phyloP scores from a whole-genome alignment of 768 basidiomycete genomes.

The Amanita polypyramis region DNA sequence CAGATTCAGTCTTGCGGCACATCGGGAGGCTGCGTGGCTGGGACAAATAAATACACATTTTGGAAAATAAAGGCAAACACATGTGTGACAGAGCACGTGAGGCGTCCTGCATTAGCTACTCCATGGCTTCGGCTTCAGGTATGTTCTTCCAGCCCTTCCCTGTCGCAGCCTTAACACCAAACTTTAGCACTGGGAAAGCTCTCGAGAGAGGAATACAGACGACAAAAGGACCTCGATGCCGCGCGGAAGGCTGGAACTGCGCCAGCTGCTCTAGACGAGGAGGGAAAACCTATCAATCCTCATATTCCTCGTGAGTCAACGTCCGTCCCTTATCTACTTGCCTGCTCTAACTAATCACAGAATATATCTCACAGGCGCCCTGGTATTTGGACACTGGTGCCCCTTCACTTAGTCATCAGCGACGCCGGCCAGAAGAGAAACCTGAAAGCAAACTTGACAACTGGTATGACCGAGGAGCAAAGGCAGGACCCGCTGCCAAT shows the following conservation, averaged over 20 bases:
- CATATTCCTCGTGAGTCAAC: slow-evolving; percentile 85
- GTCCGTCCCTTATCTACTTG: not conserved
- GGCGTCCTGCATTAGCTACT: not conserved
- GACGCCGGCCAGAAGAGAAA: slow-evolving; percentile 57
- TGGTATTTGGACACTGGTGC: slow-evolving; percentile 97
- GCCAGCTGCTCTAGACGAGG: slow-evolving; percentile 89
- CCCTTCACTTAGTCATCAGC: slow-evolving; percentile 91
- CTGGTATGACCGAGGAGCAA: slow-evolving; percentile 86
- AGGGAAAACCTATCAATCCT: slow-evolving; percentile 94
- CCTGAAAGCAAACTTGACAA: slow-evolving; percentile 63
- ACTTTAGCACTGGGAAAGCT: slow-evolving; percentile 61
- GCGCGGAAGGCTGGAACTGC: slow-evolving; percentile 98
- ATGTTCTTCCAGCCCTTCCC: slow-evolving; percentile 6
- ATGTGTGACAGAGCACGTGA: not conserved
- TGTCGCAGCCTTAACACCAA: slow-evolving; percentile 6
- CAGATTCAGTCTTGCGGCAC: slow-evolving; percentile 24
- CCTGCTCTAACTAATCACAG: slow-evolving; percentile 24
- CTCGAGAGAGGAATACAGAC: slow-evolving; percentile 88
- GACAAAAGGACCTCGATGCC: slow-evolving; percentile 95
- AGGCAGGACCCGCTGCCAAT: slow-evolving; percentile 84
- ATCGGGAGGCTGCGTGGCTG: slow-evolving; percentile 13
- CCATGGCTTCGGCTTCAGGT: slow-evolving; percentile 36
- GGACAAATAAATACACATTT: slow-evolving; percentile 10
- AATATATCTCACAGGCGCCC: slow-evolving; percentile 97
- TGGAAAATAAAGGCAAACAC: not conserved